Evolutionary conservation across 2,329 filamentous ascomycete species (phyloP).

Genomic region (Colletotrichum salicis): DNA sequence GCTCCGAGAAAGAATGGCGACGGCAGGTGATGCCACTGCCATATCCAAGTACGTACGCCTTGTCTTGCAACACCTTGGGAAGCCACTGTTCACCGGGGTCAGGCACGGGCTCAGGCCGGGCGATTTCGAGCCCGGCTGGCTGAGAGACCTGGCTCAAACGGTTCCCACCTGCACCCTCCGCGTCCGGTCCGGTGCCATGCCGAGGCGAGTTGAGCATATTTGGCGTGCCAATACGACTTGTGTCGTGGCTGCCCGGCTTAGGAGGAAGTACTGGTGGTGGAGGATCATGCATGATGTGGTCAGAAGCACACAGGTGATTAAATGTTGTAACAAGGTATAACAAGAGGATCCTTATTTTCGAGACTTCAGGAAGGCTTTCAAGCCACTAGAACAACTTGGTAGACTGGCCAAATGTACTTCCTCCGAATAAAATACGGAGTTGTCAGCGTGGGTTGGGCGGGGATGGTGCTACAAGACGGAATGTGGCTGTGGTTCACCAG

Average conservation of each 20-base stretch:
- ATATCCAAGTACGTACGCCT: constrained; percentile 70
- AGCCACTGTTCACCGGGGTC: constrained; percentile 81
- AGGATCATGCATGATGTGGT: constrained; percentile 31
- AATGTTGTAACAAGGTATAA: not conserved
- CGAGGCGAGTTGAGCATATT: constrained; percentile 56
- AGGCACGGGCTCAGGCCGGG: constrained; percentile 51
- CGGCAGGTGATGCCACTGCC: constrained; percentile 16
- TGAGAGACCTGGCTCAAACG: not conserved
- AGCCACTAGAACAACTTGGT: not conserved
- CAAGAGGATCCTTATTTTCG: not conserved
- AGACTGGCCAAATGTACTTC: not conserved
- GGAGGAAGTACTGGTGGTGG: constrained; percentile 76
- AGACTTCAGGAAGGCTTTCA: not conserved
- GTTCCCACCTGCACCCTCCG: constrained; percentile 34
- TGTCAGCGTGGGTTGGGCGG: not conserved
- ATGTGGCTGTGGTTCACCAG: not conserved
- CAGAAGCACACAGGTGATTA: too few species aligned
- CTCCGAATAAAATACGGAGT: not conserved
- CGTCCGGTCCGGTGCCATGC: constrained; percentile 20
- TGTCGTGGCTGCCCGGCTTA: constrained; percentile 76
- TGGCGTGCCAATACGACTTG: constrained; percentile 74
- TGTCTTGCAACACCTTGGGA: constrained; percentile 79
- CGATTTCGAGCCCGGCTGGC: constrained; percentile 14
- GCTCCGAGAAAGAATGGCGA: constrained; percentile 10
- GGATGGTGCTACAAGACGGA: not conserved